Base-by-base conservation (phyloP, 177 flowering plant species). In the Telopea speciosissima region DNA sequence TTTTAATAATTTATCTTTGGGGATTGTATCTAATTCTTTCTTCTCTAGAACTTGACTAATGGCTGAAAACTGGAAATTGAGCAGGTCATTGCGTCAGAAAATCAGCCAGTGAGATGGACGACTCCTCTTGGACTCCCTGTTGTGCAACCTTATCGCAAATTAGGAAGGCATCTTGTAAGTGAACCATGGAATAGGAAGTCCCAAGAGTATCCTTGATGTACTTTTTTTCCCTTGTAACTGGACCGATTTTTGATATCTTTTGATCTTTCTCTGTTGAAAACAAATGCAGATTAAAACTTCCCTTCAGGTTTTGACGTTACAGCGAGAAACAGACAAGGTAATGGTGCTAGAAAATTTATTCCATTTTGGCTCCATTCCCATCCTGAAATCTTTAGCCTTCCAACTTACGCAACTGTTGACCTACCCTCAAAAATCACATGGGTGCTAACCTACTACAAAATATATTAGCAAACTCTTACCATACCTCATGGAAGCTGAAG, bases 121-220 rank as follows among this genome's bases (percentile, higher is more conserved):
- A 91, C 99, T 71, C 96, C 98, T 68, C 88, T 93, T 71, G 99
- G 98, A 72, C 97, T 95, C 72, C 99, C 99, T 63, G 99, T 93
- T 66, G 95, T 95, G 66, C 99, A 95, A 71, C 99, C 99, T 40
- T 95, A 95, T 78, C 84, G 86, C 65, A 80, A 87, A 74, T 52
- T 81, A 68, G 93, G 93, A 75, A 87, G 88, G 77, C 91, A 82
- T 75, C 85, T 85, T 64, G 98, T 95, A 87, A 85, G 84, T 74
- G 24, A 65, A 74, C 44, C 40, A 13, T 33, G 64, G 49, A 25
- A 61, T 19, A 63, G 21, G 8, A 60, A 24, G 40, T 14, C 4
- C 21, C 17, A 24, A 8, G 9, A 56, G 33, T 59, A 21, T 59
- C 25, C 33, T 24, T 72, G 40, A 23, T 2, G 21, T 61, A 66